Base-by-base conservation (phyloP, 208 protist species). In the Acanthamoeba castellanii region DNA sequence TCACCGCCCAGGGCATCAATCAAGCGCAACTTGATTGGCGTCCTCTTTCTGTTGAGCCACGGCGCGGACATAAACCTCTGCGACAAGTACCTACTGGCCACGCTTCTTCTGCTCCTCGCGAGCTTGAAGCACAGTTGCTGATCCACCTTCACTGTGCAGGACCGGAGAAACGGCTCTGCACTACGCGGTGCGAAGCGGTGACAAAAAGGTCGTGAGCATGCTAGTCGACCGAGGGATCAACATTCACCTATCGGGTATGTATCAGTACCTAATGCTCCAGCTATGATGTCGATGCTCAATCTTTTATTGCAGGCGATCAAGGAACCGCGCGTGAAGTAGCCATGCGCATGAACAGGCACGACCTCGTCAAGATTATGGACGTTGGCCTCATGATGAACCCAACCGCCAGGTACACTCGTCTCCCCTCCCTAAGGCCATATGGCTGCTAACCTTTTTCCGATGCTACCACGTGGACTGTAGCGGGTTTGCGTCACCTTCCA, bases 101-200 rank as follows among this genome's bases (percentile, higher is more conserved):
- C 59, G 32, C 32, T 66, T 45, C 16, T 5, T 5, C 20, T 42
- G n/a, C 20, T 59, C 32, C 20, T 30, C 7, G 25, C 27, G 61
- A 68, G 2, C 25, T 13, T 25, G 13, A 1, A 37, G 7, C 32
- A 37, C 66, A 20, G 7, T 22, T 72, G 8, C n/a, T 72, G n/a
- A 30, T 72, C 14, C 27, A 2, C n/a, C n/a, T 9, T 7, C 27
- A 25, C 18, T 74, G 18, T 92, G 25, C 57, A 92, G 87, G 61
- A 92, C 66, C 8, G 87, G 66, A 14, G 87, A 92, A 25, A 94
- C 91, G 30, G 91, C 91, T 0, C 70, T 94, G 50, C 91, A 94
- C 32, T 94, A 94, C 70, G 91, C 91, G 1, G 91, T 94, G 22
- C 45, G 72, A 47, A 47, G 91, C 14, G 91, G 91, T 11, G 72